A percentile compares a stretch with the other conserved stretches of the same genome.
Conservation (phyloP, 2,329 filamentous ascomycete genomes). For the Neofusicoccum umdonicola region DNA sequence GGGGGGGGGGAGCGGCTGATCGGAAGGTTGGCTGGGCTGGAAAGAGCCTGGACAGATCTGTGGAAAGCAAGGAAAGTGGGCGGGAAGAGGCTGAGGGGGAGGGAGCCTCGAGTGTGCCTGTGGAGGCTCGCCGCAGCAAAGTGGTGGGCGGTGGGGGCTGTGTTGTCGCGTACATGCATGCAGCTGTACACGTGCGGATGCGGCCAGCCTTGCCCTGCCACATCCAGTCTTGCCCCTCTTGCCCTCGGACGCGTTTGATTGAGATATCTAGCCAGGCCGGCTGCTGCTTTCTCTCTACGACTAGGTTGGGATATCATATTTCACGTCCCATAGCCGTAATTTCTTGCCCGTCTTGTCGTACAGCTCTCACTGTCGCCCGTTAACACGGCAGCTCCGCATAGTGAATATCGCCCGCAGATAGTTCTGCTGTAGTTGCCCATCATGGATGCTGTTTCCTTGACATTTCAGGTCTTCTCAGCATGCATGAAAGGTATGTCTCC, state of each 20-base stretch:
- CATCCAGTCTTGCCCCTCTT: background rate
- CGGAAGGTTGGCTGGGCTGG: background rate
- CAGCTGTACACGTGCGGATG: background rate
- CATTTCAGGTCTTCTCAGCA: conserved; percentile 38
- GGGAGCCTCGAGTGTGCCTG: background rate
- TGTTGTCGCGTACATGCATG: background rate
- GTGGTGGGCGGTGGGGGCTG: background rate
- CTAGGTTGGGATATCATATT: no score
- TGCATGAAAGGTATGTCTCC: conserved; percentile 30
- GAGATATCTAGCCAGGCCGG: no score
- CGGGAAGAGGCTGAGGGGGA: background rate
- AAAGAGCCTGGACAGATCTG: no score
- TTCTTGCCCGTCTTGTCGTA: no score
- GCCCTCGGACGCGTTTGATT: no score
- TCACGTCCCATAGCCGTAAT: no score
- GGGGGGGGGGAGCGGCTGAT: no score
- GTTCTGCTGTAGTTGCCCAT: background rate
- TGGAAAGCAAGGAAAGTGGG: no score
- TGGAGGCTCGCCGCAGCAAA: background rate
- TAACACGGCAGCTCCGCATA: no score
- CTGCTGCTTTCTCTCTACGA: no score
- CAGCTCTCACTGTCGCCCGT: no score
- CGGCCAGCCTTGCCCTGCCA: conserved; percentile 1
- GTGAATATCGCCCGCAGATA: no score
- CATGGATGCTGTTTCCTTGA: conserved; percentile 28